Evolutionary conservation across 805 yeast genomes (phyloP), one percentile per base, ranked within the genome.

Genomic region (Pichia heedii): DNA sequence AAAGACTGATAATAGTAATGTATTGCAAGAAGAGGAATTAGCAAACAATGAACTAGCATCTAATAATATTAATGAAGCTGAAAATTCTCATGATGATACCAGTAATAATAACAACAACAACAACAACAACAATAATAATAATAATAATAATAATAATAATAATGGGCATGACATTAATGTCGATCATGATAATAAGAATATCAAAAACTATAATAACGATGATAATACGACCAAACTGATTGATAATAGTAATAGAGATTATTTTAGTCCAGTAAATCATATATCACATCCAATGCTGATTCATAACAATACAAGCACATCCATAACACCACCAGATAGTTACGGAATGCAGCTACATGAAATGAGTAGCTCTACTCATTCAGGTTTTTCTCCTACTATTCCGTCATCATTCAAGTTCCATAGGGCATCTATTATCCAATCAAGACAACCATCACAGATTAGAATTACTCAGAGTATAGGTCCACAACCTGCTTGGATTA

Each of bases 401-500:
- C 22, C 36, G 12, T 34, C 48, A 26, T 36, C 49, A 16, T 35
- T 48, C 15, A 45, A 41, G 16, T 42, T 40, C 9, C 47, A 33
- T 26, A 36, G 56, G 22, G 53, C 50, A 33, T 57, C 57, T 5
- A 37, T 44, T 15, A 13, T 27, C 7, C 32, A 27, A 27, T 16
- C 51, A 32, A 36, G 56, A 16, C 56, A 55, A 38, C 36, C 38
- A 1, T 51, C 62, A 9, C 51, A 47, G 22, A 7, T 18, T 3
- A 42, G 36, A 24, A 29, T 48, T 36, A 34, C 34, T 4, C 38
- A n/a, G 20, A 40, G 40, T 18, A n/a, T 5, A 16, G 22, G 18
- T 16, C 42, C 44, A 16, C 41, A 33, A 37, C 53, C 60, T 7
- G 63, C 67, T 2, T 67, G 62, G 49, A 52, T 71, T 9, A 58